Evolutionary conservation across 2,329 filamentous ascomycete species (phyloP).

Genomic region (Aureobasidium sp.): DNA sequence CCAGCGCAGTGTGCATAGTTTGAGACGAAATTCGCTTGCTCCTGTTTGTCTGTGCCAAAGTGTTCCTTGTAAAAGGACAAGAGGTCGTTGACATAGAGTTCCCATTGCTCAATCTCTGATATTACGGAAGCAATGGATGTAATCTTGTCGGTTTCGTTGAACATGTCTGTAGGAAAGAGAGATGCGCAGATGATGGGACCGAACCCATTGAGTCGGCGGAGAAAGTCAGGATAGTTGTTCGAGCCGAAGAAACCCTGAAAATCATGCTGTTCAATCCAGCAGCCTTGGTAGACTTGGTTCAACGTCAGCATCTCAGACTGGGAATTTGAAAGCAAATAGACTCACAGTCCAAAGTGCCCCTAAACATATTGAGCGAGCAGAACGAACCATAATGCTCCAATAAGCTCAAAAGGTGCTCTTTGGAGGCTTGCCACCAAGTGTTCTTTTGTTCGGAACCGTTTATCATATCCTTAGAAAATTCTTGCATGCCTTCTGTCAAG

Average conservation of each 20-base stretch:
- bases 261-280: conserved; percentile 3
- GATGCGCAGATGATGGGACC: background rate
- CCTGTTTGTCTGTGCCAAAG: background rate
- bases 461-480: too few species aligned
- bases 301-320: background rate
- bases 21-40: background rate
- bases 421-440: background rate
- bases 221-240: background rate
- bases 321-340: background rate
- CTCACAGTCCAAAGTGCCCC: background rate
- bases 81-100: background rate
- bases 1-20: background rate
- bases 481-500: too few species aligned
- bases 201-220: background rate
- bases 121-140: background rate
- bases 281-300: background rate
- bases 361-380: background rate
- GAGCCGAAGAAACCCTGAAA: background rate
- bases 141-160: too few species aligned
- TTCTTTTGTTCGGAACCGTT: background rate
- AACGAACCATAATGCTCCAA: background rate
- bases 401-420: background rate
- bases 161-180: background rate
- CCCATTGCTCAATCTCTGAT: background rate
- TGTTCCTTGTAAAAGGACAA: background rate